Evolutionary conservation across 139 green algal species (phyloP), one percentile per base, ranked within the genome.

Genomic region (Chlorella sp.): DNA sequence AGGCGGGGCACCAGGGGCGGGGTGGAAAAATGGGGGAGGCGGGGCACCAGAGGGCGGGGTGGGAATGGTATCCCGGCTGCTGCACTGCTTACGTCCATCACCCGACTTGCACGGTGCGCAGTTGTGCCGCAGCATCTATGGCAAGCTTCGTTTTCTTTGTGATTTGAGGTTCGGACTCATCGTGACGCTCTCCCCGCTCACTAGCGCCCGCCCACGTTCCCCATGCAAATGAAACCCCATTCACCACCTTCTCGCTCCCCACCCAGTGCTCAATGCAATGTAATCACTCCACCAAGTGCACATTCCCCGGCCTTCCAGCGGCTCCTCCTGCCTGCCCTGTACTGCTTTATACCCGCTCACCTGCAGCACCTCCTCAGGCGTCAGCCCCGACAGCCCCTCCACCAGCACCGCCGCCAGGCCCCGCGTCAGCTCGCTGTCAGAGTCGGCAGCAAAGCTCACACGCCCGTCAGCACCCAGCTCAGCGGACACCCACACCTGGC

Each of bases 341-440:
- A 9, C 9, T 16, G 48, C 48, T 57, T 5, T n/a, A n/a, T n/a
- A n/a, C n/a, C 48, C 48, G 7, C 48, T 61, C 32, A 94, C 87
- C 89, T 93, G 42, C 79, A 97, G 76, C 3, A 98, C 86, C 79
- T 97, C 93, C 0, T 94, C 89, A 0, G 96, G 93, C 0, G 89
- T 96, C 0, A 97, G 87, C 18, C 96, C 97, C 19, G 90, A 93
- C 32, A 99, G 91, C 0, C 86, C 90, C 0, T 91, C 28, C 0
- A 92, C 76, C 64, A 99, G 91, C 64, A 99, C 61, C 1, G 92
- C 94, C 61, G 90, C 92, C 42, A 99, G 76, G 28, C 98, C 98
- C 4, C 89, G 75, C 9, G 95, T 97, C 14, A 99, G 60, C 68
- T 96, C 95, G 34, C 91, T 94, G 91, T 99, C 96, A 32, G 93